Percentiles rank a stretch among this genome's conserved stretches.
Conservation (phyloP, 2,329 filamentous ascomycete species). For the Neofusicoccum laricinum region DNA sequence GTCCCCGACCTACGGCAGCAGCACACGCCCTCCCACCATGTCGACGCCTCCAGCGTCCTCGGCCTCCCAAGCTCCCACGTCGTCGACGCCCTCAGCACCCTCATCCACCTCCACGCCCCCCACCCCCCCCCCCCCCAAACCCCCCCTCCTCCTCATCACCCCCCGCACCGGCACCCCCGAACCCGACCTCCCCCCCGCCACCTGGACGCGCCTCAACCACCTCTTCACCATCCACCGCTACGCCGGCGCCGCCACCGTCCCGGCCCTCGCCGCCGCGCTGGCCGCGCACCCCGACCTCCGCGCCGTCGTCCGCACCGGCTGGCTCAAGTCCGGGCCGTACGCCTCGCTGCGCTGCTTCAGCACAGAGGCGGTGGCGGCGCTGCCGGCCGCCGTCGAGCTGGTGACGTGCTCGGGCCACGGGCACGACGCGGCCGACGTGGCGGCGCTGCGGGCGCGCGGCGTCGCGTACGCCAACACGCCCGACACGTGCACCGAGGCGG, state of each 20-base stretch:
- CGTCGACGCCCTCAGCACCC: not conserved
- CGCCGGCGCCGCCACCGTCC: not conserved
- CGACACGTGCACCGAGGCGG: conserved; percentile 67
- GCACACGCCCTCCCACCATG: not conserved
- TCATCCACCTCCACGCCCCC: not conserved
- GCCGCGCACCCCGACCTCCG: not conserved
- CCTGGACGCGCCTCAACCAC: not conserved
- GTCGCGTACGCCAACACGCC: conserved; percentile 73
- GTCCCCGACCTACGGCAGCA: not conserved
- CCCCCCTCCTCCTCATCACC: not conserved
- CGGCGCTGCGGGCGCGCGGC: conserved; percentile 29
- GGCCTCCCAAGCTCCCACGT: not conserved
- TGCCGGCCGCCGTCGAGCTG: not conserved
- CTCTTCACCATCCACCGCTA: not conserved
- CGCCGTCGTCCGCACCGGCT: conserved; percentile 8
- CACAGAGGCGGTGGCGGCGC: not conserved
- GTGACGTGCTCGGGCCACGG: not conserved
- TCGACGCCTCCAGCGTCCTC: not conserved
- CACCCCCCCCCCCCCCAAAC: not conserved
- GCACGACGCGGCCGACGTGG: not conserved
- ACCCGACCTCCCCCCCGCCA: not conserved
- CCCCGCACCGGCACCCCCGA: not conserved
- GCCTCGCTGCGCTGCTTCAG: not conserved
- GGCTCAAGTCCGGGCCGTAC: not conserved
- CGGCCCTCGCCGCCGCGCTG: not conserved